Base-by-base conservation (phyloP, 306 rosid genomes). In the Carpinus viminea region DNA sequence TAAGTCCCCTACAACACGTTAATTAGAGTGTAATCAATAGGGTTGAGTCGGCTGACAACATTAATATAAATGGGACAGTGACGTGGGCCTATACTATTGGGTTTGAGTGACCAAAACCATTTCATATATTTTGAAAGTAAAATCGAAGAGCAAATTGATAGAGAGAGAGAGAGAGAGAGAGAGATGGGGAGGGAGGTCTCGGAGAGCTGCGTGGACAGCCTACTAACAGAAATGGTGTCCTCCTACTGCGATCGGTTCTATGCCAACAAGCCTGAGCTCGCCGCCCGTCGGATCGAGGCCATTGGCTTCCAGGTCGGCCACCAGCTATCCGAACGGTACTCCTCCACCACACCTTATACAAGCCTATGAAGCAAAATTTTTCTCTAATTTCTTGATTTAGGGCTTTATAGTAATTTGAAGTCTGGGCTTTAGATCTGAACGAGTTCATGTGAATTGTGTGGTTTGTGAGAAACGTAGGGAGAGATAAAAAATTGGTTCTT, bases 281-380 rank as follows among this genome's bases (percentile, higher is more conserved):
- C 99, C 24, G 98, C 99, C 48, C 96, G 98, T 68, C 84, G 93
- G 68, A 95, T 95, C 84, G 99, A 95, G 70, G 98, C 99, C 78
- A 95, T 95, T 56, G 99, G 98, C 61, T 95, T 90, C 84, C 97
- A 95, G 88, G 96, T 95, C 79, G 99, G 99, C 73, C 98, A 87
- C 76, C 99, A 95, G 88, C 99, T 95, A 79, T 95, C 98, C 71
- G 99, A 95, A 85, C 90, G 99, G 98, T 92, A 86, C 50, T 18
- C 48, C 68, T 78, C 17, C 45, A 52, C 70, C 70, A 64, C 75
- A 43, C 64, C 72, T n/a, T 50, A 55, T 20, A 78, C 7, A 28
- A 1, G 1, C 9, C 72, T 50, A 24, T 17, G 55, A n/a, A 12
- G 13, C 1, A 66, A 38, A 2, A 11, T 65, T 11, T 68, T 43